These are phyloP conservation scores for Mytilinidion resinicola DNA, from an alignment of 495 filamentous ascomycete genomes.

Conservation along the genomic window DNA sequence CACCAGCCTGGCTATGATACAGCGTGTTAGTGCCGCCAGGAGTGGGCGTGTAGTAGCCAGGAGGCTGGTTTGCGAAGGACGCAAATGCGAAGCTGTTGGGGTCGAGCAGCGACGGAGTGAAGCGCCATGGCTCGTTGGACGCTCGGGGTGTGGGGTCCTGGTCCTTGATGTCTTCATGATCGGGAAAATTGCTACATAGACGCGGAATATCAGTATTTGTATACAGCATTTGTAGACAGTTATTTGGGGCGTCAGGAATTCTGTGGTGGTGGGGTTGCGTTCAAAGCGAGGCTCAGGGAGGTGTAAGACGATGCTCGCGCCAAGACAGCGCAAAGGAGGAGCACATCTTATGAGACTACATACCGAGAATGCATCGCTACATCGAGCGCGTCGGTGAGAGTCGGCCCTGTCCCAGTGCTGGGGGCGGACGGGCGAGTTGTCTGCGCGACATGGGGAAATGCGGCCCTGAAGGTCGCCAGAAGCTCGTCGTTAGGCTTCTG, in stretches of 20 bases:
- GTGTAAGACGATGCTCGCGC: not conserved
- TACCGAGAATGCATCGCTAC: constrained; percentile 33
- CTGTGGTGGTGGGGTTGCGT: not conserved
- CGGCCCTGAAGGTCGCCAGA: constrained; percentile 73
- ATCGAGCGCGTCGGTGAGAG: constrained; percentile 37
- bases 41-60: constrained; percentile 83
- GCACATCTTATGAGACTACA: constrained; percentile 7
- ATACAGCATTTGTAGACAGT: no score
- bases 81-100: constrained; percentile 75
- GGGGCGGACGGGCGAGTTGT: constrained; percentile 30
- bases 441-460: constrained; percentile 61
- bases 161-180: constrained; percentile 60
- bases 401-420: constrained; percentile 14
- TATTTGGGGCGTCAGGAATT: no score
- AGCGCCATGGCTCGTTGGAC: constrained; percentile 69
- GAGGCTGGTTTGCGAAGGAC: constrained; percentile 67
- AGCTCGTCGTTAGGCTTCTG: constrained; percentile 85
- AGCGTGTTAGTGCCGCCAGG: constrained; percentile 75
- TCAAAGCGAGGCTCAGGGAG: not conserved
- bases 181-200: constrained; percentile 39
- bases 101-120: constrained; percentile 82
- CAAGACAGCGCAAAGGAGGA: not conserved
- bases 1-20: constrained; percentile 79
- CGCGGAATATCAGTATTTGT: no score
- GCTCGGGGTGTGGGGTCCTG: constrained; percentile 73